phyloP scores from a whole-genome alignment of 495 filamentous ascomycete genomes.

The Thozetella sp. region DNA sequence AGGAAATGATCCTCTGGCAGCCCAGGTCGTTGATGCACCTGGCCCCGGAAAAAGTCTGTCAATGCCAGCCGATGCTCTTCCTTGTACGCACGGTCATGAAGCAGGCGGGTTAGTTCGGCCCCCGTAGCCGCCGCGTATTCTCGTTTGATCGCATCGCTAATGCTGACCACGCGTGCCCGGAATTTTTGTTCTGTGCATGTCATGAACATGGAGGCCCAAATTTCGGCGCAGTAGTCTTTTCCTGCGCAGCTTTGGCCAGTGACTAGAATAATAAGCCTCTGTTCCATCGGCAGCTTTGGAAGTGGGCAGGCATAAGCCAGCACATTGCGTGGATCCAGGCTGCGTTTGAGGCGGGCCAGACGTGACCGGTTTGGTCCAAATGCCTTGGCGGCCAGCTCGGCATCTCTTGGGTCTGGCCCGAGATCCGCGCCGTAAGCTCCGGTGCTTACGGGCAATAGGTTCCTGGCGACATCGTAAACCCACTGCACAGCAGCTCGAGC shows the following conservation, averaged over 20 bases:
- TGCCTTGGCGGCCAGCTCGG: slow-evolving; percentile 49
- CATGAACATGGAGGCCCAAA: slow-evolving; percentile 51
- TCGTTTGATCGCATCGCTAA: slow-evolving; percentile 61
- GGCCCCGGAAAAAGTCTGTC: slow-evolving; percentile 54
- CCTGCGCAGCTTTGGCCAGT: slow-evolving; percentile 61
- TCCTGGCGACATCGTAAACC: slow-evolving; percentile 55
- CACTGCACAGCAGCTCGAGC: slow-evolving; percentile 46
- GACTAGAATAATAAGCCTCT: slow-evolving; percentile 59
- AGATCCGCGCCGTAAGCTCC: slow-evolving; percentile 65
- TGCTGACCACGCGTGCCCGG: slow-evolving; percentile 51
- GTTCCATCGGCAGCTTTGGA: slow-evolving; percentile 33
- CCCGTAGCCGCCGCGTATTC: slow-evolving; percentile 59
- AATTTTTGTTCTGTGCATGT: slow-evolving; percentile 28
- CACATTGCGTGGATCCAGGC: slow-evolving; percentile 52
- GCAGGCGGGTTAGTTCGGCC: slow-evolving; percentile 50
- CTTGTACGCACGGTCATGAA: slow-evolving; percentile 60
- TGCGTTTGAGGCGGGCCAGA: slow-evolving; percentile 55
- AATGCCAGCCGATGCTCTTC: slow-evolving; percentile 60
- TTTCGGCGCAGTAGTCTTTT: slow-evolving; percentile 61
- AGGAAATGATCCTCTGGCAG: slow-evolving; percentile 60
- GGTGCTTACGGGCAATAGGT: slow-evolving; percentile 50
- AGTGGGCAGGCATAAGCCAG: slow-evolving; percentile 59
- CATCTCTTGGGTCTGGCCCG: slow-evolving; percentile 63
- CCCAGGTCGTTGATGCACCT: slow-evolving; percentile 44
- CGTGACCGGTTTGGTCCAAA: slow-evolving; percentile 57